Evolutionary conservation across 1,139 yeast species (phyloP).

Genomic region (Debaryomyces singareniensis): DNA sequence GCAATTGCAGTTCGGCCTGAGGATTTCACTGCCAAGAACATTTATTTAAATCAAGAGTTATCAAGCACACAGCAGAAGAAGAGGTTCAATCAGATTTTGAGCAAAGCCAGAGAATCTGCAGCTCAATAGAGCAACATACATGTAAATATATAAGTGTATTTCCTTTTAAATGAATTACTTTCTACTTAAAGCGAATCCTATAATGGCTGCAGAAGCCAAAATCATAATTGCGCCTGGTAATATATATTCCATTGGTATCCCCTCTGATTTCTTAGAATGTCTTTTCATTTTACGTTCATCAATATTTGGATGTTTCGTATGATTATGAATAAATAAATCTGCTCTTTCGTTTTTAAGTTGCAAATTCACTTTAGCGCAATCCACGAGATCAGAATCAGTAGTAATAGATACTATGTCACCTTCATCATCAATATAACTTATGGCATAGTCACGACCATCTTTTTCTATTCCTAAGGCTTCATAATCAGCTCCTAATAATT

Average conservation of each 20-base stretch:
- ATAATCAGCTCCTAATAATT: constrained; percentile 39
- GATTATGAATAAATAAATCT: constrained; percentile 67
- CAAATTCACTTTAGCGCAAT: constrained; percentile 57
- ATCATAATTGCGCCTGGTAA: constrained; percentile 61
- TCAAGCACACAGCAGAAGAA: constrained; percentile 23
- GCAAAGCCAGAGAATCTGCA: constrained; percentile 21
- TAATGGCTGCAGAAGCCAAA: constrained; percentile 52
- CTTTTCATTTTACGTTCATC: constrained; percentile 15
- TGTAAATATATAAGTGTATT: constrained; percentile 4
- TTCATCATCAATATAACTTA: constrained; percentile 80
- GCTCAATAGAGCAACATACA: constrained; percentile 2
- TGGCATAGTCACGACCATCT: constrained; percentile 43
- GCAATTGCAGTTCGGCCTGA: constrained; percentile 45
- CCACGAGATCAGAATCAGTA: constrained; percentile 63
- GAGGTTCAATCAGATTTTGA: constrained; percentile 23
- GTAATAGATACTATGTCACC: constrained; percentile 78
- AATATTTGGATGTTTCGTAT: no score
- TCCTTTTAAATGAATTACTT: constrained; percentile 11
- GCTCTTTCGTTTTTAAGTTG: constrained; percentile 52
- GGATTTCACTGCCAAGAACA: constrained; percentile 33
- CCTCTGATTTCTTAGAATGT: constrained; percentile 35
- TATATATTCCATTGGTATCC: constrained; percentile 53
- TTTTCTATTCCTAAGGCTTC: constrained; percentile 23
- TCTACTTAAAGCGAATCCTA: constrained; percentile 45
- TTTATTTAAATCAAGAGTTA: constrained; percentile 48